Conservation (phyloP, 768 basidiomycete species). For the Lenzites betulinus region DNA sequence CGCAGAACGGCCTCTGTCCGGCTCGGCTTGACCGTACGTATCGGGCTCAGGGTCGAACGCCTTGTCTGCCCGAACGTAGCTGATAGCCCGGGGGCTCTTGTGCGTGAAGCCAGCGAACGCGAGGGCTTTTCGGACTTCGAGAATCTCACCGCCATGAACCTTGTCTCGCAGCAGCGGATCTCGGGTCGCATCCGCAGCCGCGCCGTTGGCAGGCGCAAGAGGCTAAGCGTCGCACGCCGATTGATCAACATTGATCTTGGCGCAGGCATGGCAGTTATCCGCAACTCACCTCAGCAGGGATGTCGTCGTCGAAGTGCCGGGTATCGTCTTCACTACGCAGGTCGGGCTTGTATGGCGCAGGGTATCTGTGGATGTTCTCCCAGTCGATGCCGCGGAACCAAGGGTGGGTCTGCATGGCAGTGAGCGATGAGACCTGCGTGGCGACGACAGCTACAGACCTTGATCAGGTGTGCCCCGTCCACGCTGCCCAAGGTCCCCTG, state of each 20-base stretch:
- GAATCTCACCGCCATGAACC: conserved; percentile 80
- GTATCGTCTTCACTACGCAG: conserved; percentile 84
- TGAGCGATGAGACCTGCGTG: conserved; percentile 6
- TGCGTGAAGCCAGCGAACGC: conserved; percentile 93
- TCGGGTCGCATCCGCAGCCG: conserved; percentile 78
- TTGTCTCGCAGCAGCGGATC: conserved; percentile 89
- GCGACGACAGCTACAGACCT: conserved; percentile 47
- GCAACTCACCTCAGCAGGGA: conserved; percentile 76
- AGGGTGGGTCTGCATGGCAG: conserved; percentile 62
- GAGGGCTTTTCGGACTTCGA: conserved; percentile 87
- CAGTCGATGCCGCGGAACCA: conserved; percentile 95
- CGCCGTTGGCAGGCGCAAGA: conserved; percentile 86
- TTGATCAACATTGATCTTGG: not conserved
- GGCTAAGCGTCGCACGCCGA: conserved; percentile 48
- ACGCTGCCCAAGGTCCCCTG: conserved; percentile 49
- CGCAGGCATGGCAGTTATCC: not conserved
- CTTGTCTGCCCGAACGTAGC: conserved; percentile 73
- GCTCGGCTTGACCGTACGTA: conserved; percentile 46
- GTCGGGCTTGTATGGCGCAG: conserved; percentile 89
- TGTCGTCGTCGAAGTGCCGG: conserved; percentile 93
- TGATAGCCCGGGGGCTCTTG: conserved; percentile 81
- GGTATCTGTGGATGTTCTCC: conserved; percentile 78
- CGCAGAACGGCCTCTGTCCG: conserved; percentile 64
- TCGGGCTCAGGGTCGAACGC: conserved; percentile 63
- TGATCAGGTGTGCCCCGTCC: conserved; percentile 91